Evolutionary conservation across 371 early-diverging fungal species (phyloP), one percentile per base, ranked within the genome.

Genomic region (Amoeboaphelidium protococcarum): DNA sequence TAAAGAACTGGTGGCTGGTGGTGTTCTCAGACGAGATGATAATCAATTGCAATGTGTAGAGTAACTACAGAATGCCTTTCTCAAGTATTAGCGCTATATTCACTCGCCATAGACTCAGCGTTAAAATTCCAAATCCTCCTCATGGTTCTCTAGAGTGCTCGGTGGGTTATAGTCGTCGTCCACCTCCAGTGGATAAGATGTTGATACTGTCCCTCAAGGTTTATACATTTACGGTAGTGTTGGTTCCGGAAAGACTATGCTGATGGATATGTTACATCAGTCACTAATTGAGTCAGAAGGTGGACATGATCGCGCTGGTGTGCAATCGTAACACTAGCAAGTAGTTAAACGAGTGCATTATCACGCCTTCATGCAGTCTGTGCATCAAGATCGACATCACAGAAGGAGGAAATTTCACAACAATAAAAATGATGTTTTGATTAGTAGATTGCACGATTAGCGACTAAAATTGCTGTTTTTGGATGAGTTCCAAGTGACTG

Each of bases 331-430:
- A 42, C 6, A 51, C 57, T 2, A 31, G 59, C 2, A 63, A 76
- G 23, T 88, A 89, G 58, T 66, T 12, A 37, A 78, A 23, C 72
- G 91, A 1, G 76, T 90, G 6, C 91, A 94, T 54, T 91, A 87
- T 54, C 87, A 94, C 56, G 81, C 81, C 6, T 91, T 89, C 52
- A 89, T 94, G 91, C 65, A 77, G 16, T 86, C 85, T 46, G 69
- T 89, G 0, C 95, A 94, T 54, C 66, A 69, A 25, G 74, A 88
- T 16, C 65, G 83, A 16, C 89, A 90, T 54, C 54, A 60, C n/a
- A 64, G 81, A 42, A 76, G 80, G 41, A 65, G 55, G 25, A 55
- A 59, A 1, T 61, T 67, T 25, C 59, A 63, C 16, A 52, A 60
- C 2, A 47, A 65, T 12, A 54, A 63, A 25, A 72, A 47, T 50